Conservation (phyloP, 352 stramenopile species). For the Pythium aphanidermatum region DNA sequence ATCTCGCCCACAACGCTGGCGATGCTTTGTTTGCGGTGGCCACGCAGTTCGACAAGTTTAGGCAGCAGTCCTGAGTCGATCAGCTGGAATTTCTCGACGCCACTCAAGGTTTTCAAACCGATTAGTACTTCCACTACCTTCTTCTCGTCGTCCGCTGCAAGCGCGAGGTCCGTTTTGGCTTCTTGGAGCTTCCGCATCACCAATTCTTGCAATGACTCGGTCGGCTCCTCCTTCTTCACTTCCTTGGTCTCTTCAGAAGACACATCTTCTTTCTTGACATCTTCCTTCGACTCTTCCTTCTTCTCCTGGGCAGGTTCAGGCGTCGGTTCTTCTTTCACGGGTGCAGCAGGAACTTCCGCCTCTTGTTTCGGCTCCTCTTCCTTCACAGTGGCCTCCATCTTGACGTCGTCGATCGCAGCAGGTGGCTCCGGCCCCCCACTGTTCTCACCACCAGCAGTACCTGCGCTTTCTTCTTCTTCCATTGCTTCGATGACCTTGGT, state of each 20-base stretch:
- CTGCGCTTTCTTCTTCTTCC: conserved; percentile 37
- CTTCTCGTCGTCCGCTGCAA: background rate
- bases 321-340: conserved; percentile 1
- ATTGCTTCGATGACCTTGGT: conserved; percentile 69
- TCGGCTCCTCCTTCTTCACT: conserved; percentile 13
- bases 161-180: background rate
- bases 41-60: conserved; percentile 33
- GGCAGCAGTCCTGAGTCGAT: conserved; percentile 24
- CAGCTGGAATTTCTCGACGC: conserved; percentile 29
- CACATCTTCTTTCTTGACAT: background rate
- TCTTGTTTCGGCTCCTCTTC: background rate
- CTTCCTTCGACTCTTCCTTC: background rate
- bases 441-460: background rate
- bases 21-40: conserved; percentile 26
- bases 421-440: background rate
- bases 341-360: background rate
- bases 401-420: conserved; percentile 3
- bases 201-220: conserved; percentile 3
- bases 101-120: conserved; percentile 23
- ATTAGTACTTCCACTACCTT: conserved; percentile 12
- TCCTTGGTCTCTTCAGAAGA: conserved; percentile 4
- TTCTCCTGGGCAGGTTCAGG: background rate
- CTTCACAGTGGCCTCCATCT: conserved; percentile 4
- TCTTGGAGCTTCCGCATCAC: background rate
- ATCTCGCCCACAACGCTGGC: conserved; percentile 27